Base-by-base conservation (phyloP, 495 filamentous ascomycete species). In the Aspergillus conjunctus region DNA sequence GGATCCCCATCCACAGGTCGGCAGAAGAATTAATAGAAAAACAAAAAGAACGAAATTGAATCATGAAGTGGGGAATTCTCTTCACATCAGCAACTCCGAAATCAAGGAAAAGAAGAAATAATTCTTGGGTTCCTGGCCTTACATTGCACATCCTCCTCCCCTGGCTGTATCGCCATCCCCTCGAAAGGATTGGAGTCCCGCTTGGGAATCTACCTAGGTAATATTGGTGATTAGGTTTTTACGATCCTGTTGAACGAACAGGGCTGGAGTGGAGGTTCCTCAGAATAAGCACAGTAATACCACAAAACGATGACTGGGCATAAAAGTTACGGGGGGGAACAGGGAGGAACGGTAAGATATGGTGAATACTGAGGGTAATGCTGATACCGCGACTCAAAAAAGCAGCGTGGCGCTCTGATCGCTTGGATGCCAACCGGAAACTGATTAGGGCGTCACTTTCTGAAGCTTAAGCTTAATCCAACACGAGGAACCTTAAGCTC, bases 401-500 rank as follows among this genome's bases (percentile, higher is more conserved):
- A 66, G n/a, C 71, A 68, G 70, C 67, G 73, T 74, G 73, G 70
- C 68, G 72, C 69, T 71, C 69, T 71, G 72, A 71, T 76, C 68
- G 71, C 67, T 64, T 61, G 65, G 18, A 62, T 62, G 45, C 63
- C 59, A 68, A 59, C 64, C 63, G 66, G 66, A 70, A 70, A 68
- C 54, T 66, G 73, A 68, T 73, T 78, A 73, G 74, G 72, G 75
- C 71, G 71, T 65, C 63, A 71, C 71, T 71, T 70, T 65, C 52
- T 68, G 69, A 72, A 77, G 72, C 76, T 80, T 80, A 80, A 80
- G 77, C 77, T 80, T 80, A 80, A 80, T 78, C 75, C 74, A 73
- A 79, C 77, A 80, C 77, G 77, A 79, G 77, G 74, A 72, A 75
- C 72, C 73, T 73, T 77, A 76, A 76, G 71, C 72, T 76, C 72